Evolutionary conservation across 306 rosid species (phyloP).

Genomic region (Trichosanthes cucumerina): DNA sequence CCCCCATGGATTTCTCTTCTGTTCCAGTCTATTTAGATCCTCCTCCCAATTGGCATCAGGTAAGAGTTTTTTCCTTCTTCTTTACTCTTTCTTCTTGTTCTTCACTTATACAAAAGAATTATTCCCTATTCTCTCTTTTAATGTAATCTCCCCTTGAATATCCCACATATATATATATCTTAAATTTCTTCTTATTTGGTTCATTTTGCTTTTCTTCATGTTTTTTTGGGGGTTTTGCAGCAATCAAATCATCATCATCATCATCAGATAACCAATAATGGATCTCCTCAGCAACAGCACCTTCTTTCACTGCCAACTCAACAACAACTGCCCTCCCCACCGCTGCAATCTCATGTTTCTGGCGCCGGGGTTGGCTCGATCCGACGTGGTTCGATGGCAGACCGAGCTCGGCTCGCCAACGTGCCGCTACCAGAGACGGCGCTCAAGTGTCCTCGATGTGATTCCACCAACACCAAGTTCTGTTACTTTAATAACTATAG

Average conservation of each 20-base stretch:
- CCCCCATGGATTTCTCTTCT: conserved; percentile 90
- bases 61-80: conserved; percentile 30
- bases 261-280: conserved; percentile 12
- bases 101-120: neutral
- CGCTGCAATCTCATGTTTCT: conserved; percentile 19
- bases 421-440: conserved; percentile 67
- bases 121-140: conserved; percentile 12
- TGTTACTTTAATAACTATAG: conserved; percentile 87
- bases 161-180: neutral
- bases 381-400: conserved; percentile 77
- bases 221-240: conserved; percentile 1
- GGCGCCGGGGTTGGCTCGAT: conserved; percentile 20
- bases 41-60: conserved; percentile 98
- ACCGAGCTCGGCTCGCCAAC: conserved; percentile 74
- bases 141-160: conserved; percentile 16
- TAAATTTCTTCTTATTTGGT: neutral
- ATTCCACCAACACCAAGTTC: conserved; percentile 78
- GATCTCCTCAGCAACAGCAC: conserved; percentile 31
- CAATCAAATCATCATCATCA: conserved; percentile 28
- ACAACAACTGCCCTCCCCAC: conserved; percentile 5
- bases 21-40: conserved; percentile 97
- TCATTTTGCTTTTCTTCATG: neutral
- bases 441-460: conserved; percentile 91
- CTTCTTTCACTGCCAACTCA: conserved; percentile 30
- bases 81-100: neutral